Evolutionary conservation across 1,139 yeast genomes (phyloP).

Genomic region (Hyphopichia pseudoburtonii): DNA sequence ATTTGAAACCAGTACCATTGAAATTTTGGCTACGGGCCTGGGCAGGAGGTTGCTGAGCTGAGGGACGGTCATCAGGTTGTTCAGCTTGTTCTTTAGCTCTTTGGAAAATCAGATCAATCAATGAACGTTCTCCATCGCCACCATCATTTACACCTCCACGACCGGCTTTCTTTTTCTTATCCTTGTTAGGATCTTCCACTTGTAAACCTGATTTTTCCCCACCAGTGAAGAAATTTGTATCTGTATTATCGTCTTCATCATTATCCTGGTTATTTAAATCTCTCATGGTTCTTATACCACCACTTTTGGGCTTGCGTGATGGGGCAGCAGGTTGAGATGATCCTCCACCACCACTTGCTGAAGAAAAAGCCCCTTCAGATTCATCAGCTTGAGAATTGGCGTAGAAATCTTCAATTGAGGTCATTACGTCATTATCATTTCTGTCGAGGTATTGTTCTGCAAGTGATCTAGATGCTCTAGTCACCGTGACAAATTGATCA

Average conservation of each 20-base stretch:
- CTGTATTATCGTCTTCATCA: constrained; percentile 64
- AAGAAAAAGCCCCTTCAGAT: constrained; percentile 2
- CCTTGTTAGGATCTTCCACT: constrained; percentile 84
- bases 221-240: constrained; percentile 84
- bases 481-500: constrained; percentile 52
- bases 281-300: constrained; percentile 46
- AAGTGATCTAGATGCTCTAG: constrained; percentile 35
- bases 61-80: constrained; percentile 45
- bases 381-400: constrained; percentile 16
- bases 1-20: constrained; percentile 74
- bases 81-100: constrained; percentile 45
- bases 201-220: constrained; percentile 94
- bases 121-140: constrained; percentile 35
- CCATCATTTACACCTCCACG: constrained; percentile 31
- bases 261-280: constrained; percentile 47
- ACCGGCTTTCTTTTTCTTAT: constrained; percentile 51
- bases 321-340: constrained; percentile 7
- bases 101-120: constrained; percentile 47
- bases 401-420: constrained; percentile 46
- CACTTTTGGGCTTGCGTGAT: constrained; percentile 4
- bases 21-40: constrained; percentile 30
- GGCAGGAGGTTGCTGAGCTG: constrained; percentile 23
- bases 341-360: constrained; percentile 3
- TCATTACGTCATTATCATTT: constrained; percentile 36
- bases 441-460: constrained; percentile 46